Base-by-base conservation (phyloP, 2,329 filamentous ascomycete genomes). In the Penicillium sp. region DNA sequence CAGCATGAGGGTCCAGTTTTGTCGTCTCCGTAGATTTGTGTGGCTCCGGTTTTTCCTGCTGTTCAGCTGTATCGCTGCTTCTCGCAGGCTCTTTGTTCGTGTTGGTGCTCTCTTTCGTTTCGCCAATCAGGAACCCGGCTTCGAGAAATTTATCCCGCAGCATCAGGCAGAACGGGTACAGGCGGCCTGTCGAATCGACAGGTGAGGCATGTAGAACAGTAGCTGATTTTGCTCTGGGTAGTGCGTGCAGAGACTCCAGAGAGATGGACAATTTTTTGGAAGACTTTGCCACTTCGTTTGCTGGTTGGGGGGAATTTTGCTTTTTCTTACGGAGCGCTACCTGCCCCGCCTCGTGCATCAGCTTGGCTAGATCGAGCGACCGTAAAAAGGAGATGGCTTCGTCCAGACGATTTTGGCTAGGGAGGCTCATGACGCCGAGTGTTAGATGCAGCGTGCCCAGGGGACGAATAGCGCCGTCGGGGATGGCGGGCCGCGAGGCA, bases 361-460 rank as follows among this genome's bases (percentile, higher is more conserved):
- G 57, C 2, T 58, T 55, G 11, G 52, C 55, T 3, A 85, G 59
- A 63, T 86, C 76, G 0, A 86, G 65, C 0, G 68, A 70, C 11
- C 76, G 57, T 0, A 87, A 70, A 14, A 81, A 72, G 1, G 65
- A 44, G 24, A 79, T 63, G 0, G 83, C 85, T 29, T 75, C 72
- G 0, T 79, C 66, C 2, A 88, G 60, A 1, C 75, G 72, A 46
- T 82, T 79, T 3, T 79, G 74, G 2, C 77, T 79, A 3, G 79
- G 74, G 10, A 96, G 82, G 62, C 84, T 88, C 89, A 97, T 93
- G 1, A 96, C 90, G 0, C 92, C 93, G 0, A 97, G 80, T 0
- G 93, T 97, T 3, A 96, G 78, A 74, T 98, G 93, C 48, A 97
- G 75, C 1, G 91, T 92, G 0, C 90, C 90, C 0, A 90, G 75